Evolutionary conservation across 805 yeast genomes (phyloP), one percentile per base, ranked within the genome.

Genomic region (Naumovozyma dairenensis): DNA sequence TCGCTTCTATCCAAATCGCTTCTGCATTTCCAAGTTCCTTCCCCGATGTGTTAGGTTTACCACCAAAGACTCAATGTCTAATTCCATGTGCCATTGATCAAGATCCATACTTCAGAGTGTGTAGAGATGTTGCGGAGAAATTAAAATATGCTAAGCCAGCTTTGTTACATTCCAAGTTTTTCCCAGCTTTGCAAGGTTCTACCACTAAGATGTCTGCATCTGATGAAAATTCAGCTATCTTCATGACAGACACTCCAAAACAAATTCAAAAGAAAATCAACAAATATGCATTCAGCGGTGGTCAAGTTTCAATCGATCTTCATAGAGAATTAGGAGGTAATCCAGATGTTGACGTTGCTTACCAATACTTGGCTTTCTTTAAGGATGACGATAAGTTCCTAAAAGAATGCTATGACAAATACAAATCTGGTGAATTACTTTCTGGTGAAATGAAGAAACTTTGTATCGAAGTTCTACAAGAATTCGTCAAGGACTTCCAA

Each of bases 51-150:
- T 72, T 92, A 48, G 96, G 84, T 5, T 63, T 79, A 50, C 84
- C 93, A 29, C 67, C 77, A 31, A 92, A 87, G 65, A 85, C 96
- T 0, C 97, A 96, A 42, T 85, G 95, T 62, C 68, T 92, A 59
- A 92, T 92, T 59, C 98, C 98, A 25, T 92, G 98, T 70, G 98
- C 98, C 31, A 92, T 92, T 57, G 98, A 92, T 59, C 98, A 89
- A 67, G 98, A 92, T 60, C 97, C 98, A 20, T 92, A 92, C 62
- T 92, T 92, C 68, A 74, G 98, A 62, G 93, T 92, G 16, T 84
- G 95, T 62, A 74, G 98, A 63, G 98, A 92, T 58, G 98, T 92
- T 45, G 96, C 98, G 8, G 86, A 78, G 52, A 92, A 89, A 61
- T 72, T 92, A 57, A 81, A 80, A 60, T 93, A 72, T 57, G 66